Conservation (phyloP, 1,284 basidiomycete species). For the Cryptococcus sp. region DNA sequence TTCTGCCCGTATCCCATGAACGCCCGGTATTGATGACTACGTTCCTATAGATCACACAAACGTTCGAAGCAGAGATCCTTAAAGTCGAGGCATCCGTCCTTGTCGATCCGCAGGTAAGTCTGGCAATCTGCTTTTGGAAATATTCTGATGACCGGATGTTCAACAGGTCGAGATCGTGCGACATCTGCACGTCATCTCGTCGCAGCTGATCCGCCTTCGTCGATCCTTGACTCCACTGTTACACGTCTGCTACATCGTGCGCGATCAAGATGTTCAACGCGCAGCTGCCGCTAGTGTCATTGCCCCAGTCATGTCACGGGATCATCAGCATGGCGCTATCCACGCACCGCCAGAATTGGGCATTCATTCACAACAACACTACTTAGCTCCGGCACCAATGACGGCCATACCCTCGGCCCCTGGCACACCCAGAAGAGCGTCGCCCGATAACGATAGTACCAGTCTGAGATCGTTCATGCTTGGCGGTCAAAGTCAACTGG, state of each 20-base stretch:
- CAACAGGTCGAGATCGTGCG: constrained; percentile 52
- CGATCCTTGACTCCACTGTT: constrained; percentile 47
- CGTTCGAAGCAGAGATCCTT: constrained; percentile 52
- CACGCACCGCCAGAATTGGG: constrained; percentile 8
- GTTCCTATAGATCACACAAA: constrained; percentile 41
- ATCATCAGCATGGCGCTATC: constrained; percentile 11
- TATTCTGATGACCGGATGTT: background rate
- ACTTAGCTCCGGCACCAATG: too few relatives aligned
- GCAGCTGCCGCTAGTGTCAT: constrained; percentile 41
- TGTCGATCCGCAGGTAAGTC: constrained; percentile 43
- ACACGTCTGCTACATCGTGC: constrained; percentile 47
- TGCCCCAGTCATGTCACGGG: constrained; percentile 3
- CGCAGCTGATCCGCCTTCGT: constrained; percentile 51
- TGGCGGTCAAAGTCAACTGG: background rate
- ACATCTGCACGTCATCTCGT: constrained; percentile 50
- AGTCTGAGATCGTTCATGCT: background rate
- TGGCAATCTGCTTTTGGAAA: background rate
- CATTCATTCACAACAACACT: too few relatives aligned
- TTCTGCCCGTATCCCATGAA: background rate
- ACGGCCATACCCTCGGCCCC: background rate
- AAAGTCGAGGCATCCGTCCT: constrained; percentile 51
- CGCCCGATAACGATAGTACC: background rate
- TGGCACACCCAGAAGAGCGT: background rate
- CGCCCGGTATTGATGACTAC: background rate
- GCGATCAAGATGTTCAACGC: constrained; percentile 50